Evolutionary conservation across 306 rosid species (phyloP).

Genomic region (Sophora flavescens): DNA sequence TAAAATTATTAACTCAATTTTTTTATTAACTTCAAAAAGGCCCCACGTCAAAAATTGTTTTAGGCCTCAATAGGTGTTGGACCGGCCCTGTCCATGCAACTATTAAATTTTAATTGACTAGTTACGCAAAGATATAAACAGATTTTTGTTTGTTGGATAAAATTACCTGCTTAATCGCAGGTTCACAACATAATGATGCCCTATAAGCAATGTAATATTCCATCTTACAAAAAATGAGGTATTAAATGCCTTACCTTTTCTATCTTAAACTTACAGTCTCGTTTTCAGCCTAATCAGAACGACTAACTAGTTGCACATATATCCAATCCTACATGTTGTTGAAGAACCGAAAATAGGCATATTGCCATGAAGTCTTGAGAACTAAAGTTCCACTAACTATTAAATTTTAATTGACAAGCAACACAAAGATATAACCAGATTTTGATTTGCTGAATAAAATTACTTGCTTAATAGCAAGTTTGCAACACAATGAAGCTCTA

Average conservation of each 20-base stretch:
- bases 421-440: too few relatives aligned
- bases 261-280: neutral
- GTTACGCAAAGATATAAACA: neutral
- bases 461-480: too few relatives aligned
- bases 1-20: too few relatives aligned
- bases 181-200: neutral
- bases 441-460: too few relatives aligned
- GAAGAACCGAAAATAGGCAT: constrained; percentile 40
- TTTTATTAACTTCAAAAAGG: too few relatives aligned
- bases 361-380: constrained; percentile 39
- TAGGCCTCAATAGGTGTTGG: too few relatives aligned
- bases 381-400: constrained; percentile 42
- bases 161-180: neutral
- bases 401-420: too few relatives aligned
- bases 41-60: too few relatives aligned
- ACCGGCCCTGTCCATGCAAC: too few relatives aligned
- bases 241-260: neutral
- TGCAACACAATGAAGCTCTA: too few relatives aligned
- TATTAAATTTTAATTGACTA: too few relatives aligned
- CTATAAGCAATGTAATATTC: neutral
- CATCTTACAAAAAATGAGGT: neutral
- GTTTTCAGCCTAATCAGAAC: neutral
- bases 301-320: neutral
- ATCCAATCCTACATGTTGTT: constrained; percentile 34
- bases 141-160: neutral